Percentiles rank a stretch among this genome's conserved stretches.
These are phyloP conservation scores for Arachis stenosperma DNA, from an alignment of 306 rosid species.

Conservation along the genomic window DNA sequence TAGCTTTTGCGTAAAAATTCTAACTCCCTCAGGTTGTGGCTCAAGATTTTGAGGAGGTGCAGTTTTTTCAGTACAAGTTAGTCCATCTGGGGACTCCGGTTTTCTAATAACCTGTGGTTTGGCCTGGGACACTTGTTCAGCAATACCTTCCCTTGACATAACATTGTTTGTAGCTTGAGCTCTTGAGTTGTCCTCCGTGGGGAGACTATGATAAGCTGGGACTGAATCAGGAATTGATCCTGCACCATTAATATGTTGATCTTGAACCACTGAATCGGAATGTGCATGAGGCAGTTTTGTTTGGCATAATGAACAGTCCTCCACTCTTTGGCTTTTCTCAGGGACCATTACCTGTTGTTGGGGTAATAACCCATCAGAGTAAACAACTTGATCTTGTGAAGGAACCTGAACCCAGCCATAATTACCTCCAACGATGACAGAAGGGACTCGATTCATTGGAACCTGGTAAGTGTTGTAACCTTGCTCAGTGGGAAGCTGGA, in stretches of 20 bases:
- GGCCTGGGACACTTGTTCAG: conserved; percentile 56
- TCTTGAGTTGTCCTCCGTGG: conserved; percentile 52
- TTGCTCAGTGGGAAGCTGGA: conserved; percentile 73
- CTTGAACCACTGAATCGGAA: conserved; percentile 69
- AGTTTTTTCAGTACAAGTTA: conserved; percentile 42
- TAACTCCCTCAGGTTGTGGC: conserved; percentile 50
- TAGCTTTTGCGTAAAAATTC: conserved; percentile 42
- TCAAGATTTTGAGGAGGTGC: conserved; percentile 44
- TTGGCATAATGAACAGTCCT: conserved; percentile 79
- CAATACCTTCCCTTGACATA: conserved; percentile 50
- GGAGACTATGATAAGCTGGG: conserved; percentile 55
- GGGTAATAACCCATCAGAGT: conserved; percentile 56
- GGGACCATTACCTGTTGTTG: conserved; percentile 59
- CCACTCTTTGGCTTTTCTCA: conserved; percentile 51
- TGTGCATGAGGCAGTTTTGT: conserved; percentile 80
- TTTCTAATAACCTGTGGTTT: conserved; percentile 50
- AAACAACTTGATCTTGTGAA: conserved; percentile 51
- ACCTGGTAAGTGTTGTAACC: conserved; percentile 63
- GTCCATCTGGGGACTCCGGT: conserved; percentile 52
- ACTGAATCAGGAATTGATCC: conserved; percentile 53
- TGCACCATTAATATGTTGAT: conserved; percentile 49
- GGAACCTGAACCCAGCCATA: conserved; percentile 77
- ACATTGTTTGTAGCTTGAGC: conserved; percentile 54
- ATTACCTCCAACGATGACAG: conserved; percentile 55
- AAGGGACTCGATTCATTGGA: conserved; percentile 58